Evolutionary conservation across 768 basidiomycete genomes (phyloP).

Genomic region (Rhodotorula babjevae): DNA sequence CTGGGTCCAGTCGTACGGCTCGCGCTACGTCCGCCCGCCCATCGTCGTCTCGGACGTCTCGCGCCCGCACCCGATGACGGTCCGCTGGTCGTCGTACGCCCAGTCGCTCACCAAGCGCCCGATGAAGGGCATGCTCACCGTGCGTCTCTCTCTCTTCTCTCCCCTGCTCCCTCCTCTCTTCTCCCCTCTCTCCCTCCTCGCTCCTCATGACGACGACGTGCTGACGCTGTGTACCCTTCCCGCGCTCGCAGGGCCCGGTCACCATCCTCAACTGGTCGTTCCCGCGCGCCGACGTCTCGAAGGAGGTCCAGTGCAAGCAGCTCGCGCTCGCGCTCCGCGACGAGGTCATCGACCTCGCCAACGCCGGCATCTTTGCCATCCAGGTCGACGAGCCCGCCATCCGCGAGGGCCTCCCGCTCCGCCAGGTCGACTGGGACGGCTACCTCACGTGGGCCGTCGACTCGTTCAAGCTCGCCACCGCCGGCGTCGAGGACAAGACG

Average conservation of each 20-base stretch:
- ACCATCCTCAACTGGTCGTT: slow-evolving; percentile 99
- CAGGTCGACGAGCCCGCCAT: slow-evolving; percentile 99
- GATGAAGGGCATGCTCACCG: slow-evolving; percentile 99
- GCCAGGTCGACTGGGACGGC: slow-evolving; percentile 88
- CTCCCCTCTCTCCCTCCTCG: not conserved
- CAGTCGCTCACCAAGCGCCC: slow-evolving; percentile 87
- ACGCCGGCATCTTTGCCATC: slow-evolving; percentile 92
- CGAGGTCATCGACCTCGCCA: slow-evolving; percentile 86
- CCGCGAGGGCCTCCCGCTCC: slow-evolving; percentile 96
- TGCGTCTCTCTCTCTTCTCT: slow-evolving; percentile 55
- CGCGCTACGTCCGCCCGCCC: slow-evolving; percentile 96
- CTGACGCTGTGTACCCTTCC: not conserved
- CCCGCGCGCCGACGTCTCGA: slow-evolving; percentile 95
- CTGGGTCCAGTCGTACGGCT: slow-evolving; percentile 99
- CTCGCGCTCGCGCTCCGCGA: slow-evolving; percentile 96
- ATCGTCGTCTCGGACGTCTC: slow-evolving; percentile 98
- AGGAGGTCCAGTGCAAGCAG: slow-evolving; percentile 96
- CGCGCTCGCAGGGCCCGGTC: slow-evolving; percentile 34
- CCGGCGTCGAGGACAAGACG: slow-evolving; percentile 86
- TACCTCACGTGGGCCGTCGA: slow-evolving; percentile 99
- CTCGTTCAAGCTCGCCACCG: slow-evolving; percentile 95
- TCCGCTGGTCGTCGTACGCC: slow-evolving; percentile 93
- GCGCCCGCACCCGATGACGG: slow-evolving; percentile 86
- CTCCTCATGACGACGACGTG: not conserved
- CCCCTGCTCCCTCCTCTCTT: not conserved